Percentiles rank a stretch among this genome's conserved stretches.
These are phyloP conservation scores for Marasmius fiardii DNA, from an alignment of 1,284 basidiomycete species.

Conservation along the genomic window DNA sequence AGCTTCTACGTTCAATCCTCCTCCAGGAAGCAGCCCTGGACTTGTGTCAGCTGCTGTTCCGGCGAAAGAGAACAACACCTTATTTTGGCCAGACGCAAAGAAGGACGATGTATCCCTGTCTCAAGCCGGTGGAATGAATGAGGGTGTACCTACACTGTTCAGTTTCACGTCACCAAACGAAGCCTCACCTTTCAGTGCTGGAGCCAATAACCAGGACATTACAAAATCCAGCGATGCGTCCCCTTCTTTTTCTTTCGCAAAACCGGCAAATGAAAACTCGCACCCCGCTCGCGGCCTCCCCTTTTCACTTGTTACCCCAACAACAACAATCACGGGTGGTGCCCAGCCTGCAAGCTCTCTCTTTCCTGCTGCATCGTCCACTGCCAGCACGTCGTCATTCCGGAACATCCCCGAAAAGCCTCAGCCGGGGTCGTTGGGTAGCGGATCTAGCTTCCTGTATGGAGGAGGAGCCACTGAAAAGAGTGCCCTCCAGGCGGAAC, in stretches of 20 bases:
- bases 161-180: background rate
- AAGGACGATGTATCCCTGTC: background rate
- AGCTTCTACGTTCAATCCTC: constrained; percentile 7
- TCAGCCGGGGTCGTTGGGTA: background rate
- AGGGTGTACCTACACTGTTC: background rate
- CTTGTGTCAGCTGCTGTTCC: background rate
- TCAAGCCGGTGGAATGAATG: background rate
- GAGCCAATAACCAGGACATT: background rate
- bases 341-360: background rate
- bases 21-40: background rate
- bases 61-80: background rate
- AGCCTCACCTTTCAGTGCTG: background rate
- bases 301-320: background rate
- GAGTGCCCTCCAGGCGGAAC: background rate
- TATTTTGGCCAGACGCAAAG: background rate
- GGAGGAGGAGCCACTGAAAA: background rate
- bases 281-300: background rate
- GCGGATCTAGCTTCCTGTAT: background rate
- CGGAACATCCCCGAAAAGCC: background rate
- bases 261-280: background rate
- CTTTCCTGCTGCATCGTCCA: background rate
- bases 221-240: background rate
- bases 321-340: background rate
- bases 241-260: constrained; percentile 1
- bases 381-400: background rate